Evolutionary conservation across 108 stramenopile species (phyloP).

Genomic region (Fragilariopsis cylindrus): DNA sequence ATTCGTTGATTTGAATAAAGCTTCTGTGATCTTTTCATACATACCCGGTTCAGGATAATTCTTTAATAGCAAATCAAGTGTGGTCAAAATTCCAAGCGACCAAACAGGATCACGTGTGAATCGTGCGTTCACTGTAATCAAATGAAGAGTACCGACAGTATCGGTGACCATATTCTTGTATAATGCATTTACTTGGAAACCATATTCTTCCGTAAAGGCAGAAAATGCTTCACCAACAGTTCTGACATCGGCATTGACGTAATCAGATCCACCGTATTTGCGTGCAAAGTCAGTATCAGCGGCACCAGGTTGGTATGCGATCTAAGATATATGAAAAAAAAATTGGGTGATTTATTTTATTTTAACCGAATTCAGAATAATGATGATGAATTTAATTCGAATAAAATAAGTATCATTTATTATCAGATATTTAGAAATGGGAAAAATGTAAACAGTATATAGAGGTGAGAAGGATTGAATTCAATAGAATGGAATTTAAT

Average conservation of each 20-base stretch:
- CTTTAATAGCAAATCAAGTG: slow-evolving; percentile 79
- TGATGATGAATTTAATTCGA: too few species aligned
- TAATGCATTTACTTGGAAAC: slow-evolving; percentile 81
- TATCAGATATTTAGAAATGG: background rate
- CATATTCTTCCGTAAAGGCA: slow-evolving; percentile 79
- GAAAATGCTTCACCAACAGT: slow-evolving; percentile 91
- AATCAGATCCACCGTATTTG: slow-evolving; percentile 61
- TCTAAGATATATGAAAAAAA: slow-evolving; percentile 24
- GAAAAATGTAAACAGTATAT: background rate
- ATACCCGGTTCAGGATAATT: slow-evolving; percentile 91
- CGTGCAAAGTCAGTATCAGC: slow-evolving; percentile 82
- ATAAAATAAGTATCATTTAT: background rate
- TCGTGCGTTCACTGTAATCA: slow-evolving; percentile 91
- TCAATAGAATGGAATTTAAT: too few species aligned
- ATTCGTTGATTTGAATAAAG: slow-evolving; percentile 80
- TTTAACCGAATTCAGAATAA: too few species aligned
- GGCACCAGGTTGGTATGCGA: slow-evolving; percentile 72
- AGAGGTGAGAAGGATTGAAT: background rate
- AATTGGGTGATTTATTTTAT: too few species aligned
- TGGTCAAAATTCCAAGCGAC: slow-evolving; percentile 72
- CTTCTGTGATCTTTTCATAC: slow-evolving; percentile 69
- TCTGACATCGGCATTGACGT: slow-evolving; percentile 74
- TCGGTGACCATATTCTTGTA: slow-evolving; percentile 93
- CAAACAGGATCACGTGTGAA: slow-evolving; percentile 86
- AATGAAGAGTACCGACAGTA: slow-evolving; percentile 90